A percentile compares a stretch with the other conserved stretches of the same genome.
phyloP scores from a whole-genome alignment of 805 yeast genomes.

The Wickerhamiella kurtzmanii region DNA sequence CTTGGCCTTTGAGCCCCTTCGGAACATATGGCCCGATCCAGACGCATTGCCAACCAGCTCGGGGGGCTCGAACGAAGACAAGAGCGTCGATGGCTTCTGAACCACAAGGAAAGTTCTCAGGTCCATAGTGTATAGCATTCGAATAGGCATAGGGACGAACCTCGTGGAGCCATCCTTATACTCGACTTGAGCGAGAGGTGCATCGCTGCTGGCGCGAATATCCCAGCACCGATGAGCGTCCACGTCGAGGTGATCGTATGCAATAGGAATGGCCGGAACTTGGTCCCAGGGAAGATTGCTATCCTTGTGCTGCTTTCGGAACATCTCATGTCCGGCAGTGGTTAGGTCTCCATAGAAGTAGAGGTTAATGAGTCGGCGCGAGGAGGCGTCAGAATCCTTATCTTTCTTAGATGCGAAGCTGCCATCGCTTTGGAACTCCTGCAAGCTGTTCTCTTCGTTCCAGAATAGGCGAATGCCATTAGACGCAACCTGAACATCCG shows the following conservation, averaged over 20 bases:
- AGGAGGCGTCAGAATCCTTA: too few species aligned
- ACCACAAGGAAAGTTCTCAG: neutral
- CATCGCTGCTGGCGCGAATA: slow-evolving; percentile 1
- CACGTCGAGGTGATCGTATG: neutral
- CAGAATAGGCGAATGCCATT: neutral
- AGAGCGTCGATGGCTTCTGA: neutral
- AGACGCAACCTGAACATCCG: neutral
- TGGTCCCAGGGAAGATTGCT: neutral
- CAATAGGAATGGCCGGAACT: neutral
- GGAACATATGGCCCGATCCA: too few species aligned
- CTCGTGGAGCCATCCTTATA: neutral
- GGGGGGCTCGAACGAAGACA: neutral
- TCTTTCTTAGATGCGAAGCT: neutral
- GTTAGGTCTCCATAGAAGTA: neutral
- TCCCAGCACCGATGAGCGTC: neutral
- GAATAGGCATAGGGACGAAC: neutral
- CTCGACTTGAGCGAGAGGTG: neutral
- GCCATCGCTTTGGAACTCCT: neutral
- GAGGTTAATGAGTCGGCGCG: neutral
- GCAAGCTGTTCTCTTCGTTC: neutral
- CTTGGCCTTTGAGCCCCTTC: too few species aligned
- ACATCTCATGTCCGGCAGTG: neutral
- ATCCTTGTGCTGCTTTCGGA: neutral
- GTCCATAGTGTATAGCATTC: neutral
- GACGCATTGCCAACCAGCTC: too few species aligned